These are phyloP conservation scores for Schoenoplectus triqueter DNA, from an alignment of 202 grass and related monocot genomes.

Conservation along the genomic window DNA sequence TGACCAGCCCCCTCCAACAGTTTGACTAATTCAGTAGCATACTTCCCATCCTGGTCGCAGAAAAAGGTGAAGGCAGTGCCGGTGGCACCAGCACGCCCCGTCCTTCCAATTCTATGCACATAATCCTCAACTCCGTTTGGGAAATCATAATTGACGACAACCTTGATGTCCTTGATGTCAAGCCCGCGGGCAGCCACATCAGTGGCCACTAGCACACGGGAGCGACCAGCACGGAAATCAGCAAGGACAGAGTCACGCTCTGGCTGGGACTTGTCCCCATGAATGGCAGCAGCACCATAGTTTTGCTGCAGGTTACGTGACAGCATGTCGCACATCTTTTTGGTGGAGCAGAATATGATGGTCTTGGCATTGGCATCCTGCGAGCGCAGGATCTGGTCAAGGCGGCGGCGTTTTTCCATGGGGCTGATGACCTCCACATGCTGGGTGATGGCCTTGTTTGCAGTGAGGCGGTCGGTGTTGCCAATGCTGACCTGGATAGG, in stretches of 20 bases:
- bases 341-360: slow-evolving; percentile 98
- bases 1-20: slow-evolving; percentile 83
- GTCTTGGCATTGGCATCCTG: slow-evolving; percentile 80
- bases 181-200: slow-evolving; percentile 94
- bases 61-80: slow-evolving; percentile 92
- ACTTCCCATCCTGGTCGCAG: slow-evolving; percentile 75
- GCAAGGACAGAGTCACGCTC: slow-evolving; percentile 90
- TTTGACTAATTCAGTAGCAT: slow-evolving; percentile 82
- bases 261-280: slow-evolving; percentile 93
- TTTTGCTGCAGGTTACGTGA: slow-evolving; percentile 59
- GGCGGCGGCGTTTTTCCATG: slow-evolving; percentile 71
- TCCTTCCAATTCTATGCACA: slow-evolving; percentile 96
- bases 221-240: slow-evolving; percentile 73
- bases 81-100: slow-evolving; percentile 81
- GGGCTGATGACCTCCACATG: slow-evolving; percentile 74
- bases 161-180: slow-evolving; percentile 91
- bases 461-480: slow-evolving; percentile 69
- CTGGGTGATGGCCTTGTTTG: slow-evolving; percentile 96
- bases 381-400: slow-evolving; percentile 79
- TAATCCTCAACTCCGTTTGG: slow-evolving; percentile 90
- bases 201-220: slow-evolving; percentile 82
- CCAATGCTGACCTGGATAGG: slow-evolving; percentile 94
- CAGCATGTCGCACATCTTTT: slow-evolving; percentile 93
- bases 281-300: slow-evolving; percentile 79
- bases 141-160: slow-evolving; percentile 94